Evolutionary conservation across 1,284 basidiomycete species (phyloP), one percentile per base, ranked within the genome.

Genomic region (Pseudomicrostroma phylloplanum): DNA sequence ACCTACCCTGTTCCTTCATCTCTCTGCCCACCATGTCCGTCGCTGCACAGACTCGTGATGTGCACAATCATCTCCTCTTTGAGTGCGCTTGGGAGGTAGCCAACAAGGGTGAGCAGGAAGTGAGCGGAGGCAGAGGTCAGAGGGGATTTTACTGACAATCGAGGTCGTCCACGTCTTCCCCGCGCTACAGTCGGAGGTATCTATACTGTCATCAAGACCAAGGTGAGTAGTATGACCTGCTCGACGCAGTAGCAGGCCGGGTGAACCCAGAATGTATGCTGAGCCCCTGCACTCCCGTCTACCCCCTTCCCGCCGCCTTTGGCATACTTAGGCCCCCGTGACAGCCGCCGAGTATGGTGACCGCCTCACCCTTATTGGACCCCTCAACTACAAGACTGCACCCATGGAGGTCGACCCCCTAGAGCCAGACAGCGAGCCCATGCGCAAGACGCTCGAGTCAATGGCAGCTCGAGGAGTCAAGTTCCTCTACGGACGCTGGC

Each of bases 201-300:
- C 82, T 97, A 97, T 85, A 97, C 93, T 68, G 93, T 97, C 82
- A 96, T 97, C 82, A 96, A 96, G 83, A 97, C 94, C 61, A 98
- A 97, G 80, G 92, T 54, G 51, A 54, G 51, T 54, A 25, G 3
- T 25, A 92, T 2, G 21, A 54, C 7, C 17, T 21, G 8, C 6
- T 15, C 21, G 7, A 7, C 51, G 6, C 51, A 23, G 21, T 6
- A 54, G 17, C 51, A 54, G 43, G 4, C 43, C 43, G 6, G 43
- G 6, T 54, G 51, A 54, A 13, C 51, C 6, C 26, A 13, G 21
- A 54, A 6, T 19, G 7, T 8, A 17, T 48, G 43, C 43, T 13
- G 17, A n/a, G 43, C 12, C 12, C 17, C 6, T 48, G 6, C 96
- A 88, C 55, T 53, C 30, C 17, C 15, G 57, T 30, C 49, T 19